Conservation (phyloP, 2,329 filamentous ascomycete genomes). For the Pestalotiopsis sp. region DNA sequence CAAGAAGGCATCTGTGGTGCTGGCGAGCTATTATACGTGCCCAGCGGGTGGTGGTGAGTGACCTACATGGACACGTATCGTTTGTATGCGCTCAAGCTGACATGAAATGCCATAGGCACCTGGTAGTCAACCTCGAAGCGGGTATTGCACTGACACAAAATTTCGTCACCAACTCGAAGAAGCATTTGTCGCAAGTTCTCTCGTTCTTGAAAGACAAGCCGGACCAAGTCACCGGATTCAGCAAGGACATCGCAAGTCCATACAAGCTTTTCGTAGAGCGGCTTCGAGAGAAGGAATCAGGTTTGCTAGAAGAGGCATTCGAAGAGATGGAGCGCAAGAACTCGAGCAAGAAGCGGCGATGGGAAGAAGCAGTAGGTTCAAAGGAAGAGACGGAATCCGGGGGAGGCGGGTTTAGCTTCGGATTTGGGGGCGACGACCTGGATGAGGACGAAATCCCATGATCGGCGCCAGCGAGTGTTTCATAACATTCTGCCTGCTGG, state of each 20-base stretch:
- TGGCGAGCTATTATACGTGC: conserved; percentile 90
- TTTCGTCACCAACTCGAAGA: conserved; percentile 75
- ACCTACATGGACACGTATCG: neutral
- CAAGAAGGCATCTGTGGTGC: conserved; percentile 81
- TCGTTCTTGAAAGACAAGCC: conserved; percentile 80
- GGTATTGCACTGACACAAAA: conserved; percentile 94
- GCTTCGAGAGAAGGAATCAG: conserved; percentile 64
- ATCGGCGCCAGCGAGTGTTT: neutral
- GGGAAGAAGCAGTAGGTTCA: conserved; percentile 75
- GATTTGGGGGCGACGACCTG: conserved; percentile 50
- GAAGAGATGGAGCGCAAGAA: conserved; percentile 64
- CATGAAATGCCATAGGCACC: conserved; percentile 52
- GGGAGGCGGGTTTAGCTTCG: conserved; percentile 54
- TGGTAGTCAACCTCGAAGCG: conserved; percentile 85
- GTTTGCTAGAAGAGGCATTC: conserved; percentile 67
- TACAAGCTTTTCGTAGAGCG: conserved; percentile 75
- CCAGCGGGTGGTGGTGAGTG: conserved; percentile 79
- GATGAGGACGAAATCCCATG: conserved; percentile 51
- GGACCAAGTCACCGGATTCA: conserved; percentile 87
- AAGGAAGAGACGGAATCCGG: conserved; percentile 39
- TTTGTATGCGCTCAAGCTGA: neutral
- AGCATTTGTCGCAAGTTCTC: conserved; percentile 70
- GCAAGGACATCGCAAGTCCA: conserved; percentile 69
- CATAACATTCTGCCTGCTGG: neutral
- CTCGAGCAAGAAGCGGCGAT: conserved; percentile 76